These are phyloP conservation scores for Melanopsichium pennsylvanicum DNA, from an alignment of 1,284 basidiomycete genomes.

Conservation along the genomic window DNA sequence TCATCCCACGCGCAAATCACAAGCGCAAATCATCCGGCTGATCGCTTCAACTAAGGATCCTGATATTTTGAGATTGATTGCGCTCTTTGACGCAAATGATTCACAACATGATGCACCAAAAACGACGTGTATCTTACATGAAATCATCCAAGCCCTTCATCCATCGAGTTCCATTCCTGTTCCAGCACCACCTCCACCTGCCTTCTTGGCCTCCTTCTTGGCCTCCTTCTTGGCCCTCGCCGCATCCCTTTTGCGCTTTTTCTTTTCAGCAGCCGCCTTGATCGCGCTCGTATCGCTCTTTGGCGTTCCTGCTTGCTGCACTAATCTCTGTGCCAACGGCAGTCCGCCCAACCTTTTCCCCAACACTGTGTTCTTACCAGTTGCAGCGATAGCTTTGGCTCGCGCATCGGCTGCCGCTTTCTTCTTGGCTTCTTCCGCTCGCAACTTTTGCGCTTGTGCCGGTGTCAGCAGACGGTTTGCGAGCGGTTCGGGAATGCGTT, in stretches of 20 bases:
- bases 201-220: conserved; percentile 2
- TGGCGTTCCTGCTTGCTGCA: conserved; percentile 43
- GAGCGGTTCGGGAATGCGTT: conserved; percentile 41
- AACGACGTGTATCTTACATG: too few relatives aligned
- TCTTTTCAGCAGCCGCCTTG: conserved; percentile 42
- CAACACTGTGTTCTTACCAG: conserved; percentile 33
- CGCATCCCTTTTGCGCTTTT: conserved; percentile 33
- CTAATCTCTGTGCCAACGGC: conserved; percentile 39
- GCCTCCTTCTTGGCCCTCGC: conserved; percentile 30
- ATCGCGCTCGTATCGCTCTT: conserved; percentile 28
- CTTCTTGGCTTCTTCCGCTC: conserved; percentile 44
- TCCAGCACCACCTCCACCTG: background rate
- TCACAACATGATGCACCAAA: too few relatives aligned
- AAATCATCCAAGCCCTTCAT: too few relatives aligned
- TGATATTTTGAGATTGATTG: too few relatives aligned
- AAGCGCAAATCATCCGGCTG: too few relatives aligned
- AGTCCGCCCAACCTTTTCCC: conserved; percentile 38
- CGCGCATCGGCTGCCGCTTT: conserved; percentile 31
- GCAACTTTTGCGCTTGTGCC: conserved; percentile 40
- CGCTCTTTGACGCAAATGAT: too few relatives aligned
- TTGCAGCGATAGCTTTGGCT: conserved; percentile 29
- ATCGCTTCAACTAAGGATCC: too few relatives aligned
- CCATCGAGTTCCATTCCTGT: conserved; percentile 41
- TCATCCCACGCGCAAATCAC: too few relatives aligned
- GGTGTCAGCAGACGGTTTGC: conserved; percentile 43